Evolutionary conservation across 1,139 yeast species (phyloP).

Genomic region (Pichia sp.): DNA sequence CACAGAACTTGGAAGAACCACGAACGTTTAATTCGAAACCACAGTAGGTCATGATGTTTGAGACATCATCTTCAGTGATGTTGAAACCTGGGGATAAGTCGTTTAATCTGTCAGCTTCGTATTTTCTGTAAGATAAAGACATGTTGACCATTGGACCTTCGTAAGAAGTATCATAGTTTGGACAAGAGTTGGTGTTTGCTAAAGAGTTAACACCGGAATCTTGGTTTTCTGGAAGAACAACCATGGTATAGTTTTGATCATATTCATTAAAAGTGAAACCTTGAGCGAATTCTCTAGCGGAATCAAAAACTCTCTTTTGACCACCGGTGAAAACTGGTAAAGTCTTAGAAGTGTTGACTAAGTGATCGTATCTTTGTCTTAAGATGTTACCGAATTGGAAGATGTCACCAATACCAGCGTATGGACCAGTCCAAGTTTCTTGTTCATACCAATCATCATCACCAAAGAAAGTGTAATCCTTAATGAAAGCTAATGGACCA

Average conservation of each 20-base stretch:
- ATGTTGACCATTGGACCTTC: constrained; percentile 4
- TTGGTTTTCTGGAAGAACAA: constrained; percentile 21
- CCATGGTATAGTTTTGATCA: constrained; percentile 15
- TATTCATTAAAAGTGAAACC: constrained; percentile 20
- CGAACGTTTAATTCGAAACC: constrained; percentile 50
- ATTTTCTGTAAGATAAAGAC: constrained; percentile 10
- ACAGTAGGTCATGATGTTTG: constrained; percentile 41
- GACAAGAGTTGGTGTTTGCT: constrained; percentile 14
- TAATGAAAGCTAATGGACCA: constrained; percentile 5
- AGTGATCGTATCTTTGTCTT: constrained; percentile 19
- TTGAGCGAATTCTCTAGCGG: constrained; percentile 22
- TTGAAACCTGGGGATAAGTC: constrained; percentile 35
- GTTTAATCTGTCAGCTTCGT: constrained; percentile 28
- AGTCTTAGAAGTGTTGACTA: constrained; percentile 13
- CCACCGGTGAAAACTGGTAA: constrained; percentile 25
- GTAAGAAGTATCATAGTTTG: constrained; percentile 5
- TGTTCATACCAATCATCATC: neutral
- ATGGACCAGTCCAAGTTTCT: constrained; percentile 21
- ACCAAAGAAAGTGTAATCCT: constrained; percentile 15
- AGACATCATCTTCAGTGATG: constrained; percentile 38
- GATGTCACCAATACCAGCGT: constrained; percentile 21
- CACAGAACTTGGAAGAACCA: constrained; percentile 47
- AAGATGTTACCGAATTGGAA: constrained; percentile 17
- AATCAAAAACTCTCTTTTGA: constrained; percentile 22
- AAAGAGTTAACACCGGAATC: constrained; percentile 22